Evolutionary conservation across 192 early-diverging fungal species (phyloP), one percentile per base, ranked within the genome.

Genomic region (Polychytrium aggregatum): DNA sequence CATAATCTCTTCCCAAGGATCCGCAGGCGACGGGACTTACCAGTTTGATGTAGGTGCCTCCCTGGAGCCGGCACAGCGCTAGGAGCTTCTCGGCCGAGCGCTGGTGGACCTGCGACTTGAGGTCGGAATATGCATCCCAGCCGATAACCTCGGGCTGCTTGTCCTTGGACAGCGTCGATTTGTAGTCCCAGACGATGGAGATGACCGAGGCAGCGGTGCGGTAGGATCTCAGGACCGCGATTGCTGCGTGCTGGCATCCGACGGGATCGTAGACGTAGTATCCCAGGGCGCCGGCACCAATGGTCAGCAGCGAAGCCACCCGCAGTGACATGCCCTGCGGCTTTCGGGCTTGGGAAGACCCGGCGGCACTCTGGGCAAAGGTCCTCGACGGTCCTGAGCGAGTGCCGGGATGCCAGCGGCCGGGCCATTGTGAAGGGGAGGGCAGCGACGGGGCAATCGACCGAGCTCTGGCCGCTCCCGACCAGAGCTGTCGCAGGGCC

Each of bases 11-110:
- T 9, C n/a, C 13, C 17, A n/a, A n/a, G n/a, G n/a, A n/a, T 16
- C 6, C 8, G 4, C 34, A 25, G n/a, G 8, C 8, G 6, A 52
- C 33, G 6, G 22, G 3, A 14, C 36, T 29, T 29, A 41, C 63
- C n/a, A 92, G 64, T 50, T 92, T 92, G 55, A 92, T 82, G 59
- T 89, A 92, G 9, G 89, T 74, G 4, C 89, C 89, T 29, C 85
- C 86, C 43, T 83, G 80, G 35, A 53, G 63, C 57, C 74, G 68
- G 44, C 83, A 71, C 14, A 82, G 70, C 11, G 56, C 39, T 26
- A 79, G 58, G 14, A 92, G 63, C 24, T 73, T 48, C 36, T 85
- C 64, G 0, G 89, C 87, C 16, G 70, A 67, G n/a, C 83, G 63
- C 52, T 66, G 35, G 60, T 92, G 87, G 44, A 79, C 79, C 2